Conservation (phyloP, 2,329 filamentous ascomycete genomes). For the Aspergillus sergii region DNA sequence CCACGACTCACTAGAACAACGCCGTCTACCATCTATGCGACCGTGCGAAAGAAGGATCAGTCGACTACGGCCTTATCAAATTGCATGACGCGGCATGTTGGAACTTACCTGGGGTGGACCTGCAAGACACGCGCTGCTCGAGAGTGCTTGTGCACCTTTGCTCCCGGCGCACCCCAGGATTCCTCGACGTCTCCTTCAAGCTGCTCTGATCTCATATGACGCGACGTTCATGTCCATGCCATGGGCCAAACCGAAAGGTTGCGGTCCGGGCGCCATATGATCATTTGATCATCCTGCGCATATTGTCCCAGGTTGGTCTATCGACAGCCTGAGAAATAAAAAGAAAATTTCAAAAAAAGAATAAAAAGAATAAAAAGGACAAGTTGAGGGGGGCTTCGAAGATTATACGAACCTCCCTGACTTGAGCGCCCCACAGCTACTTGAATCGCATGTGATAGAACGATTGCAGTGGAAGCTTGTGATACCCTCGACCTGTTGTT, state of each 20-base stretch:
- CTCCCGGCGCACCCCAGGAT: neutral
- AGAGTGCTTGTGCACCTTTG: neutral
- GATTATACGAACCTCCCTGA: neutral
- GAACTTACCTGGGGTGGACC: neutral
- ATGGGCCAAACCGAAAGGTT: neutral
- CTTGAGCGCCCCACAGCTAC: constrained; percentile 1
- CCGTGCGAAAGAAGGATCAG: neutral
- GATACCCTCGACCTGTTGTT: constrained; percentile 1
- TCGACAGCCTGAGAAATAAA: neutral
- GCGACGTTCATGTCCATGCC: neutral
- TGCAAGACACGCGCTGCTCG: neutral
- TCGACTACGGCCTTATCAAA: neutral
- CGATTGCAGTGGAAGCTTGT: constrained; percentile 5
- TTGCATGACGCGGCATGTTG: neutral
- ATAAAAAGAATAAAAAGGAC: neutral
- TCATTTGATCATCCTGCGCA: too few species aligned
- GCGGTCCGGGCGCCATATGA: neutral
- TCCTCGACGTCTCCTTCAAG: neutral
- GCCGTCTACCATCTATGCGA: neutral
- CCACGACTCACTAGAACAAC: neutral
- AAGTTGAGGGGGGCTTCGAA: neutral
- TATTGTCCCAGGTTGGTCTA: neutral
- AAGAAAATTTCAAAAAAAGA: neutral
- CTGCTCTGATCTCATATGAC: neutral
- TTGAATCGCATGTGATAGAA: constrained; percentile 2